phyloP scores from a whole-genome alignment of 352 stramenopile genomes.

The Pythium aquatile region DNA sequence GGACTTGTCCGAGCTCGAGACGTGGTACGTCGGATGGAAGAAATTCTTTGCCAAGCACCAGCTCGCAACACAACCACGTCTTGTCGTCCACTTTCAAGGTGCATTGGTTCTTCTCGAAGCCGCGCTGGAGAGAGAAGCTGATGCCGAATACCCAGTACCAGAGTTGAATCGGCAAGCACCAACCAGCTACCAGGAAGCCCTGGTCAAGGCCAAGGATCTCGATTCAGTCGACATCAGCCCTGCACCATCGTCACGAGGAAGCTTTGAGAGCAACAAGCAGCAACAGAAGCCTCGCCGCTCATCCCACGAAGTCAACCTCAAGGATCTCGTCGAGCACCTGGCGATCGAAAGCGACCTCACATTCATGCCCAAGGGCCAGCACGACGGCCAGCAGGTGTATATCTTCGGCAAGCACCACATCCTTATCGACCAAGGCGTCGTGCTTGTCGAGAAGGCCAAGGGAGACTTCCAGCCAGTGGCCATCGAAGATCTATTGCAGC shows the following conservation, averaged over 20 bases:
- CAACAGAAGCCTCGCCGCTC: slow-evolving; percentile 24
- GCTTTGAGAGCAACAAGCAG: slow-evolving; percentile 1
- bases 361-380: slow-evolving; percentile 76
- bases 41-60: slow-evolving; percentile 66
- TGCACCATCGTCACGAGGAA: background rate
- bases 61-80: slow-evolving; percentile 51
- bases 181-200: slow-evolving; percentile 71
- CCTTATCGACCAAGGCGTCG: slow-evolving; percentile 81
- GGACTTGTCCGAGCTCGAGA: slow-evolving; percentile 62
- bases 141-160: slow-evolving; percentile 31
- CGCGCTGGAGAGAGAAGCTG: slow-evolving; percentile 28
- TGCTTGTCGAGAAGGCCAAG: slow-evolving; percentile 69
- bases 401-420: slow-evolving; percentile 78
- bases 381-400: slow-evolving; percentile 83
- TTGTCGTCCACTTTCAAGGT: slow-evolving; percentile 77
- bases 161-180: slow-evolving; percentile 51
- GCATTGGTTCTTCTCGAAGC: slow-evolving; percentile 68
- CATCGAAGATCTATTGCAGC: slow-evolving; percentile 59
- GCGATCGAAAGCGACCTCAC: slow-evolving; percentile 75
- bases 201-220: slow-evolving; percentile 46
- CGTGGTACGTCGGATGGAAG: slow-evolving; percentile 88
- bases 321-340: slow-evolving; percentile 82
- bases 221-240: slow-evolving; percentile 9
- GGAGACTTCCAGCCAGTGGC: slow-evolving; percentile 70
- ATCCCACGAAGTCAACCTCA: slow-evolving; percentile 61